phyloP scores from a whole-genome alignment of 1,284 basidiomycete species.

The Pseudozyma sp. region DNA sequence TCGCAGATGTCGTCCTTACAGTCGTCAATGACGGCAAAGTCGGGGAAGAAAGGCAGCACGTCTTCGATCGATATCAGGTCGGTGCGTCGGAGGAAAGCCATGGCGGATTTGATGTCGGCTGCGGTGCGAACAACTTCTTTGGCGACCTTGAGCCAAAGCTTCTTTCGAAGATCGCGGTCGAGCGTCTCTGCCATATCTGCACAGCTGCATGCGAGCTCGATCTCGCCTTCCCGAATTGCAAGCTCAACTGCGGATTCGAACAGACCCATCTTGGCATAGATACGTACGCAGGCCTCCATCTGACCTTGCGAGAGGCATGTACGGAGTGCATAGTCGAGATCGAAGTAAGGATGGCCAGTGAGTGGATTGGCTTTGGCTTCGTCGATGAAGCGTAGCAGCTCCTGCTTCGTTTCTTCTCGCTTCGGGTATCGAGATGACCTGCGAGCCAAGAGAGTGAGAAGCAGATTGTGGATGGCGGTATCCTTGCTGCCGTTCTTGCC shows the following conservation, averaged over 20 bases:
- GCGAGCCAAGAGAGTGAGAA: conserved; percentile 85
- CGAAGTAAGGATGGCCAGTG: conserved; percentile 89
- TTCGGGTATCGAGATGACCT: conserved; percentile 28
- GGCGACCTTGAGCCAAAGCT: conserved; percentile 97
- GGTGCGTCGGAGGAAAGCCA: conserved; percentile 93
- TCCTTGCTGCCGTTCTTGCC: conserved; percentile 83
- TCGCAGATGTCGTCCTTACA: conserved; percentile 99
- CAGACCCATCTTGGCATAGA: conserved; percentile 97
- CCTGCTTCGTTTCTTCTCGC: conserved; percentile 75
- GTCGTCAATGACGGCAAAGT: conserved; percentile 98
- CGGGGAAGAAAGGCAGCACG: conserved; percentile 98
- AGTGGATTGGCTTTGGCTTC: conserved; percentile 81
- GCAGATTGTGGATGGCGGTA: conserved; percentile 90
- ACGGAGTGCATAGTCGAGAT: conserved; percentile 94
- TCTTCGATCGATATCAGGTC: conserved; percentile 97
- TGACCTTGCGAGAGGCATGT: conserved; percentile 81
- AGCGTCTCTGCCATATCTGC: conserved; percentile 55
- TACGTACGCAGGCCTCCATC: conserved; percentile 91
- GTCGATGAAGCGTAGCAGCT: conserved; percentile 86
- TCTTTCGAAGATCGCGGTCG: conserved; percentile 77
- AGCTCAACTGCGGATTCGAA: conserved; percentile 97
- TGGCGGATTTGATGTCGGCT: conserved; percentile 97
- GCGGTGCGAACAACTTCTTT: conserved; percentile 96
- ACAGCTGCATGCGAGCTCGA: conserved; percentile 72
- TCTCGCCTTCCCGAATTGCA: conserved; percentile 74